Base-by-base conservation (phyloP, 2,329 filamentous ascomycete genomes). In the Paracoccidioides brasiliensis region DNA sequence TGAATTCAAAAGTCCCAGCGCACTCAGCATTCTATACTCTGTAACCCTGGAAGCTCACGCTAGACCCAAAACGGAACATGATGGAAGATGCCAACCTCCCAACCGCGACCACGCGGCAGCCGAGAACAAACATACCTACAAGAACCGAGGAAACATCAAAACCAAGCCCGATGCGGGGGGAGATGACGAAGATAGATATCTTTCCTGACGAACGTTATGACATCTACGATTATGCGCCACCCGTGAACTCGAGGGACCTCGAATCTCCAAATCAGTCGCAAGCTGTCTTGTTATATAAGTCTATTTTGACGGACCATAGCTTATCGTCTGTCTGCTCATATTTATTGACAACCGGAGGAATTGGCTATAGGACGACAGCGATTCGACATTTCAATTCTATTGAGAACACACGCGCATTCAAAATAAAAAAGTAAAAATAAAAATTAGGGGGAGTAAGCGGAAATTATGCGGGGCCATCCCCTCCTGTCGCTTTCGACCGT, bases 401-500 rank as follows among this genome's bases (percentile, higher is more conserved):
- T 22, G 1, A 22, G 22, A 22, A 22, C 22, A 22, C 22, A 22
- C 22, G 8, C 42, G 28, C 9, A 33, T 4, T 42, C 3, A 15
- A 15, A 42, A 15, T n/a, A 42, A 42, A 5, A 15, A 42, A 10
- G 28, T 9, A 12, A 44, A 30, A 28, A 10, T 0, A 32, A 15
- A 4, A 14, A 15, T 15, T 28, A n/a, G 14, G 22, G 15, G 35
- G 22, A 5, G 15, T 6, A 9, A 45, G 12, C 22, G 43, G 45
- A 4, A 48, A 41, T 5, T 5, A 54, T 54, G 52, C 30, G 33
- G 52, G 35, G 33, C 9, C 52, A 37, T 38, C 30, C 43, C 9
- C 43, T 40, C 14, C 32, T 57, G 5, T 52, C 57, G 10, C 55
- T 67, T 15, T 51, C 64, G 8, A 63, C 66, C 8, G 64, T 69